Conservation (phyloP, 208 protist species). For the Leishmania tarentolae region DNA sequence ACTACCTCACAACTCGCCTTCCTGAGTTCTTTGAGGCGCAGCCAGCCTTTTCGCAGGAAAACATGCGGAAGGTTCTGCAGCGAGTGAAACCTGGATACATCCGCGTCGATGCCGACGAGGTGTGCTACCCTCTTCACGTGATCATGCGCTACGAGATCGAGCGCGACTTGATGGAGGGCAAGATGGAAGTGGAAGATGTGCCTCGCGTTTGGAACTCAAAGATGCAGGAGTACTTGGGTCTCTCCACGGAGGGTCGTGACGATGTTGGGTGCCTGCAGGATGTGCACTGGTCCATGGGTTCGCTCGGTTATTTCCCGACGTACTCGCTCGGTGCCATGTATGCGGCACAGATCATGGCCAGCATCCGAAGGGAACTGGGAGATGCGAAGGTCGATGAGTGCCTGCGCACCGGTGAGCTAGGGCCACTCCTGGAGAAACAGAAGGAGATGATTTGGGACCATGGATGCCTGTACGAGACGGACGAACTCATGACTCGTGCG, state of each 20-base stretch:
- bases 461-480: constrained; percentile 55
- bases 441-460: constrained; percentile 77
- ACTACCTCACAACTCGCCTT: constrained; percentile 55
- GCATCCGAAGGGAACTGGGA: constrained; percentile 67
- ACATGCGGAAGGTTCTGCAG: constrained; percentile 54
- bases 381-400: constrained; percentile 52
- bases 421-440: constrained; percentile 56
- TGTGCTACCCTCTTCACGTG: constrained; percentile 91
- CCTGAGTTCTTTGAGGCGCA: constrained; percentile 54
- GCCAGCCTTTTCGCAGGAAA: constrained; percentile 48
- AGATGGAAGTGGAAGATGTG: constrained; percentile 77
- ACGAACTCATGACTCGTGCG: constrained; percentile 73
- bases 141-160: constrained; percentile 92
- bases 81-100: constrained; percentile 74
- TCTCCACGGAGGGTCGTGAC: constrained; percentile 77
- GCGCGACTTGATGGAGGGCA: constrained; percentile 79
- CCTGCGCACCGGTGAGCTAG: constrained; percentile 62
- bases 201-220: constrained; percentile 84
- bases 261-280: constrained; percentile 87
- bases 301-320: constrained; percentile 89
- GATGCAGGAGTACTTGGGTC: constrained; percentile 85
- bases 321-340: constrained; percentile 88
- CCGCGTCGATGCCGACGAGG: constrained; percentile 87
- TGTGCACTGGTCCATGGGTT: constrained; percentile 82
- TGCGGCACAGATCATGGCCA: constrained; percentile 80